Percentiles rank a stretch among this genome's conserved stretches.
Evolutionary conservation across 139 green algal genomes (phyloP).

Genomic region (Mesotaenium endlicherianum): DNA sequence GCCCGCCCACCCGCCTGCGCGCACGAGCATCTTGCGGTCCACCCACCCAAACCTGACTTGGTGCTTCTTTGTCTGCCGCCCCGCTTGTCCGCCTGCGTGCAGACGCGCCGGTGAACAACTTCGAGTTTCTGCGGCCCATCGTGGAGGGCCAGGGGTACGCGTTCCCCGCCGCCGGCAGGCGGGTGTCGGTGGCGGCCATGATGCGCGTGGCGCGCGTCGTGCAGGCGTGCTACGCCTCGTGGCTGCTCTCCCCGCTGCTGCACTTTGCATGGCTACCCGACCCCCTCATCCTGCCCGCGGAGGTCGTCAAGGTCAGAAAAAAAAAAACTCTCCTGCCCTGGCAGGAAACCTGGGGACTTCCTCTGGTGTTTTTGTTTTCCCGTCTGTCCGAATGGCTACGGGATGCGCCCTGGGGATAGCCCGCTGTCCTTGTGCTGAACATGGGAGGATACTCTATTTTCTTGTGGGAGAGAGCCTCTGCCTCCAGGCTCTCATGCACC

Average conservation of each 20-base stretch:
- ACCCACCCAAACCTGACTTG: no score
- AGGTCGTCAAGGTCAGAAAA: slow-evolving; percentile 9
- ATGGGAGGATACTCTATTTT: no score
- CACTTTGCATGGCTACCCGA: not conserved
- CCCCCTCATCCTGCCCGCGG: not conserved
- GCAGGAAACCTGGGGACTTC: not conserved
- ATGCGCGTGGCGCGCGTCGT: not conserved
- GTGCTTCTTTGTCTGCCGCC: no score
- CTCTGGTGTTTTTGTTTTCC: not conserved
- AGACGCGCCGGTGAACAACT: slow-evolving; percentile 18
- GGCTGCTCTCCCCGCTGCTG: slow-evolving; percentile 2
- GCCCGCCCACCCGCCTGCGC: no score
- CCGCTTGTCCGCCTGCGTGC: no score
- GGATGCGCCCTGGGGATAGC: no score
- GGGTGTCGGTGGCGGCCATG: not conserved
- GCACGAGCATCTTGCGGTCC: no score
- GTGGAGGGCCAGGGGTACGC: not conserved
- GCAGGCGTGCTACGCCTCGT: not conserved
- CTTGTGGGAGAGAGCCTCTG: no score
- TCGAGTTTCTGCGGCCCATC: slow-evolving; percentile 10
- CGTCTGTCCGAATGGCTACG: no score
- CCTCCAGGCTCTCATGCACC: no score
- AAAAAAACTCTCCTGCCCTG: not conserved
- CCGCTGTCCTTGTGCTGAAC: no score
- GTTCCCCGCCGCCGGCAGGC: not conserved